Evolutionary conservation across 371 early-diverging fungal genomes (phyloP).

Genomic region (Haplosporangium sp.): DNA sequence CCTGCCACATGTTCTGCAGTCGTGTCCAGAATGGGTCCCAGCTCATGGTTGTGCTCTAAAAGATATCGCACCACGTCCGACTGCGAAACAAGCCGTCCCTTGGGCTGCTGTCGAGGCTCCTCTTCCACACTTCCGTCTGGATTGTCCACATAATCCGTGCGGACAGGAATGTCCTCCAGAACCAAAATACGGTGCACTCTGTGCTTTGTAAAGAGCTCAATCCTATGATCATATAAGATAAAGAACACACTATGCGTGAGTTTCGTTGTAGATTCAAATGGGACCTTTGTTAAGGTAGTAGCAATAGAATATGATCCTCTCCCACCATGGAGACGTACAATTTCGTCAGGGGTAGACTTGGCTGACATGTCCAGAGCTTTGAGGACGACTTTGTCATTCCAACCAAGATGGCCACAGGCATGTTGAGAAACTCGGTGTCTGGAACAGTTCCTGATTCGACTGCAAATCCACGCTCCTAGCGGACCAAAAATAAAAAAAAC

Average conservation of each 20-base stretch:
- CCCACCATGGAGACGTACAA: conserved; percentile 26
- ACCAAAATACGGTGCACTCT: conserved; percentile 66
- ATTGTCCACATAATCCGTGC: conserved; percentile 27
- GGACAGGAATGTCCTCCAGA: conserved; percentile 43
- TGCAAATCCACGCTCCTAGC: conserved; percentile 49
- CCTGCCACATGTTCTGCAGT: conserved; percentile 55
- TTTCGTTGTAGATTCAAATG: background rate
- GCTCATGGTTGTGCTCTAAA: conserved; percentile 64
- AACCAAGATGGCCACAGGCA: conserved; percentile 54
- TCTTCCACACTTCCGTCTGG: conserved; percentile 13
- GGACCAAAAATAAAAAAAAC: conserved; percentile 2
- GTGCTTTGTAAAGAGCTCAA: conserved; percentile 59
- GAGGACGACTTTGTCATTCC: conserved; percentile 53
- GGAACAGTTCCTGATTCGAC: conserved; percentile 28
- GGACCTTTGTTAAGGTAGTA: background rate
- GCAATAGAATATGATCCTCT: background rate
- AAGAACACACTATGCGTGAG: background rate
- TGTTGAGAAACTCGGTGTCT: conserved; percentile 36
- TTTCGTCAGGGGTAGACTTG: conserved; percentile 41
- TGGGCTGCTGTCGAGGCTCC: conserved; percentile 29
- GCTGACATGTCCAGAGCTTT: conserved; percentile 52
- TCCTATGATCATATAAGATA: conserved; percentile 22
- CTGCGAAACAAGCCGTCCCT: conserved; percentile 66
- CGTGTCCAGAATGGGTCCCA: conserved; percentile 66
- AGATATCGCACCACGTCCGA: conserved; percentile 70